phyloP scores from a whole-genome alignment of 2,329 filamentous ascomycete species.

The Chalara sp. region DNA sequence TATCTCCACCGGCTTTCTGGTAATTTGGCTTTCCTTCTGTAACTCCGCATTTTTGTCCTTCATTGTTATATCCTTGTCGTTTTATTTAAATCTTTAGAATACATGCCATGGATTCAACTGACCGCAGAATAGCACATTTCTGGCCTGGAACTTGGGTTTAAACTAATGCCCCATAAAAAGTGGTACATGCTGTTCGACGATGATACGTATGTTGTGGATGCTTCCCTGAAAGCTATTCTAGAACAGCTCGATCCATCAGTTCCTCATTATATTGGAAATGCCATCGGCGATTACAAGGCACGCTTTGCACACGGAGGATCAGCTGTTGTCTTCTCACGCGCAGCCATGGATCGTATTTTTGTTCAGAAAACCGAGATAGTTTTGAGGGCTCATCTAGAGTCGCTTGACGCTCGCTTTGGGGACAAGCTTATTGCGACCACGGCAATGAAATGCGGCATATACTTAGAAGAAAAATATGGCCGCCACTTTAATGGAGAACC shows the following conservation, averaged over 20 bases:
- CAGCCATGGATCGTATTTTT: slow-evolving; percentile 41
- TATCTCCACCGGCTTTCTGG: background rate
- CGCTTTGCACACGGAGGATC: slow-evolving; percentile 53
- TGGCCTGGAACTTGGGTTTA: slow-evolving; percentile 45
- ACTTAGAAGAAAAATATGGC: slow-evolving; percentile 47
- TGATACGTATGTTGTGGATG: slow-evolving; percentile 47
- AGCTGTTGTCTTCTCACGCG: slow-evolving; percentile 44
- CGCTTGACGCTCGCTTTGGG: slow-evolving; percentile 45
- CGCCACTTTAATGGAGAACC: slow-evolving; percentile 50
- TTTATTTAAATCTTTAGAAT: too few species aligned
- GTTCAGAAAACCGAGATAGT: slow-evolving; percentile 35
- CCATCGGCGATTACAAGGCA: slow-evolving; percentile 47
- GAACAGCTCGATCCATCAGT: slow-evolving; percentile 40
- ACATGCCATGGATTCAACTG: too few species aligned
- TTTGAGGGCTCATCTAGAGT: slow-evolving; percentile 37
- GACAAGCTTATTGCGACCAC: slow-evolving; percentile 48
- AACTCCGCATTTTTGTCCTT: background rate
- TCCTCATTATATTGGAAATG: slow-evolving; percentile 48
- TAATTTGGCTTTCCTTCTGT: background rate
- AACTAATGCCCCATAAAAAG: slow-evolving; percentile 45
- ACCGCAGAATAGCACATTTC: slow-evolving; percentile 29
- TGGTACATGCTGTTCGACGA: slow-evolving; percentile 54
- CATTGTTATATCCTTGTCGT: background rate
- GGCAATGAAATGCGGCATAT: slow-evolving; percentile 45
- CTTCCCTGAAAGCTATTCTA: slow-evolving; percentile 41